phyloP scores from a whole-genome alignment of 2,329 filamentous ascomycete genomes.

The Aspergillus ibericus region DNA sequence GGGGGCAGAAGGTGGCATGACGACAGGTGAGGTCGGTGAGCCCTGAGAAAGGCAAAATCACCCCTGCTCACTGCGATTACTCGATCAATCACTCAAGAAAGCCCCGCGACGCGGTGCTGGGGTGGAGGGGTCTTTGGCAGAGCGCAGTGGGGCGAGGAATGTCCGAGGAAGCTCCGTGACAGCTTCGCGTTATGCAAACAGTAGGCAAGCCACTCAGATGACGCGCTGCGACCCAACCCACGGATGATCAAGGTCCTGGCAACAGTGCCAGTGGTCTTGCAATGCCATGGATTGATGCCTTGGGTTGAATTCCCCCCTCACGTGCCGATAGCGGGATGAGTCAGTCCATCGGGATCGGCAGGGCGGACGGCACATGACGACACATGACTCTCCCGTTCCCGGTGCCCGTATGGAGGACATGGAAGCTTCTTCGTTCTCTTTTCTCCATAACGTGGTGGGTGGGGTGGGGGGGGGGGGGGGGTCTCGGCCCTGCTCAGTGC shows the following conservation, averaged over 20 bases:
- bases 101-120: background rate
- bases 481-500: no score
- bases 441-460: no score
- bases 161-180: background rate
- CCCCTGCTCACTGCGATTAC: background rate
- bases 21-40: background rate
- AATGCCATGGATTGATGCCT: background rate
- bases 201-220: background rate
- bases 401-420: no score
- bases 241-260: background rate
- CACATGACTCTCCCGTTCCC: no score
- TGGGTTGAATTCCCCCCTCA: background rate
- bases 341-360: background rate
- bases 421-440: no score
- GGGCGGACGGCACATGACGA: background rate
- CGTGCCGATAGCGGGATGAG: constrained; percentile 12
- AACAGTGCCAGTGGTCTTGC: background rate
- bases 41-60: background rate
- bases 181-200: background rate
- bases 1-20: constrained; percentile 34
- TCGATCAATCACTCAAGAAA: background rate
- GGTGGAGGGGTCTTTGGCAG: background rate
- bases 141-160: no score
- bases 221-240: background rate
- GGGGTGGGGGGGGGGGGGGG: no score